phyloP scores from a whole-genome alignment of 2,329 filamentous ascomycete species.

The Zopfia rhizophila region DNA sequence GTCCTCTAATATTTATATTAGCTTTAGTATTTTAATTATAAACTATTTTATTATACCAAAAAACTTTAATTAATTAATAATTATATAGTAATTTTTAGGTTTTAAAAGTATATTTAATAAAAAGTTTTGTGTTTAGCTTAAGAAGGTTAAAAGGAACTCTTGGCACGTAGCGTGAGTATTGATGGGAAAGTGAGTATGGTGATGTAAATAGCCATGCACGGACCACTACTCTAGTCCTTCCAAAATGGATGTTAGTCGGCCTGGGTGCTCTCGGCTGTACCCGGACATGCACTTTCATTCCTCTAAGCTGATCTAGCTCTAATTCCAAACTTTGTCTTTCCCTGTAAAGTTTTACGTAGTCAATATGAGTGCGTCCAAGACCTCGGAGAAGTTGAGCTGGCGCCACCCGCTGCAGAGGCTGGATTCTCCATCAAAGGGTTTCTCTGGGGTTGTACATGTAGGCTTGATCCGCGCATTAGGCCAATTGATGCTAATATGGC shows the following conservation, averaged over 20 bases:
- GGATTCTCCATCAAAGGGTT: constrained; percentile 70
- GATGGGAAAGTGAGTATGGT: no score
- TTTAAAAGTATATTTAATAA: no score
- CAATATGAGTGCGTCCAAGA: constrained; percentile 28
- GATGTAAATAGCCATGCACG: no score
- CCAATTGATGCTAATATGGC: constrained; percentile 1
- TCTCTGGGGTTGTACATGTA: constrained; percentile 72
- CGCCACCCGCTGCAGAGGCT: constrained; percentile 73
- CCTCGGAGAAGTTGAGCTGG: constrained; percentile 39
- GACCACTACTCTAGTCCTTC: constrained; percentile 3
- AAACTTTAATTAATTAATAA: no score
- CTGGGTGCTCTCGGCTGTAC: constrained; percentile 8
- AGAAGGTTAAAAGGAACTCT: no score
- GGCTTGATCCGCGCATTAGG: constrained; percentile 4
- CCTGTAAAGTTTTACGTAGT: no score
- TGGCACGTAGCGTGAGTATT: no score
- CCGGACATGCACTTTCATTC: constrained; percentile 13
- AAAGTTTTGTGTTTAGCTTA: no score
- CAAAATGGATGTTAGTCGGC: background rate
- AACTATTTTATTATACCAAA: no score
- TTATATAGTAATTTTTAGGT: no score
- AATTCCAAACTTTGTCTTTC: background rate
- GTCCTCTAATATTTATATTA: no score
- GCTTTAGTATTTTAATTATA: no score
- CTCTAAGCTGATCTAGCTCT: background rate